Conservation (phyloP, 2,329 filamentous ascomycete species). For the Clonostachys solani region DNA sequence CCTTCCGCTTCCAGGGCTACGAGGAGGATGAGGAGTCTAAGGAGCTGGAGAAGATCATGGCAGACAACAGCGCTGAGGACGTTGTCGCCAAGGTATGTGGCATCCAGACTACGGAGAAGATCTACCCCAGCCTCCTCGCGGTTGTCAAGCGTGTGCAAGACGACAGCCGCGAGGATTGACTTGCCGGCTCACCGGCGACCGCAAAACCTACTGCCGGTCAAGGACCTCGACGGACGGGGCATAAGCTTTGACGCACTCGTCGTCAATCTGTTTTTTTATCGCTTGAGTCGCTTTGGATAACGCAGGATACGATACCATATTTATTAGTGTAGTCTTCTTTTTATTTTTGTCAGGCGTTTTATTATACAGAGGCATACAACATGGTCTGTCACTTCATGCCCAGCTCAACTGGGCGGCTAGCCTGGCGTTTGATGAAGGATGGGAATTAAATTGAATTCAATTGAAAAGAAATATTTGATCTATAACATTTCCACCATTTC, state of each 20-base stretch:
- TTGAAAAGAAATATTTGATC: too few species aligned
- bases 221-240: neutral
- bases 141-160: slow-evolving; percentile 81
- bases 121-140: slow-evolving; percentile 71
- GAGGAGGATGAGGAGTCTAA: slow-evolving; percentile 85
- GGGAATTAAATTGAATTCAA: too few species aligned
- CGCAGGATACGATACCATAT: too few species aligned
- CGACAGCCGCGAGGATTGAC: slow-evolving; percentile 44
- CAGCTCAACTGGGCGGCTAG: too few species aligned
- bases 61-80: slow-evolving; percentile 65
- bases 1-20: slow-evolving; percentile 92
- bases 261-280: too few species aligned
- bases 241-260: neutral
- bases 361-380: too few species aligned
- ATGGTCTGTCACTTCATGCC: too few species aligned
- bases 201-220: neutral
- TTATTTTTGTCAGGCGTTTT: too few species aligned
- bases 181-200: slow-evolving; percentile 1
- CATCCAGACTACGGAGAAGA: slow-evolving; percentile 69
- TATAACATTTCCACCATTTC: too few species aligned
- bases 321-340: too few species aligned
- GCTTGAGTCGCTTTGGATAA: too few species aligned
- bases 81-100: slow-evolving; percentile 81
- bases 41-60: slow-evolving; percentile 83
- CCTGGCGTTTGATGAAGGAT: too few species aligned